Base-by-base conservation (phyloP, 768 basidiomycete species). In the Mycena polygramma region DNA sequence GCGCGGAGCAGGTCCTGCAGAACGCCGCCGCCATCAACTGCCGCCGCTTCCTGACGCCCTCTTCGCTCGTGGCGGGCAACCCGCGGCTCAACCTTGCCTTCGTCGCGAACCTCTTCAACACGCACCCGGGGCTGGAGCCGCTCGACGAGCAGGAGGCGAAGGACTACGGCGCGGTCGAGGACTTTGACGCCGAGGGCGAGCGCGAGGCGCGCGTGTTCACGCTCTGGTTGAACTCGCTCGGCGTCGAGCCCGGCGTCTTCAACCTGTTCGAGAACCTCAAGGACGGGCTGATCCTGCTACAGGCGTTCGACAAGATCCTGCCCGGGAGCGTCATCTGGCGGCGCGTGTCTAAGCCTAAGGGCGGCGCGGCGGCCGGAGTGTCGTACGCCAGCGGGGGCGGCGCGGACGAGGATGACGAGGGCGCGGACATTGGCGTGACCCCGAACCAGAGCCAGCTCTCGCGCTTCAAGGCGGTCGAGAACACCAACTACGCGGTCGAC, bases 131-230 rank as follows among this genome's bases (percentile, higher is more conserved):
- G 0, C 91, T 99, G 39, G 98, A 89, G 70, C 97, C 97, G 2
- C 89, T 99, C 53, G 96, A 97, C 77, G 96, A 96, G 77, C 89
- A 95, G 77, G 96, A 98, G 79, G 93, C 93, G 7, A 96, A 97
- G 71, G 93, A 94, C 74, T 94, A 94, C 69, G 94, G 94, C 26
- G 89, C 85, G 0, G 89, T 99, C 43, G 97, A 98, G 76, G 98
- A 99, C 83, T 99, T 99, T 75, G 98, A 99, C 71, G 98, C 97
- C 0, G 98, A 99, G 80, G 98, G 98, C 69, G 98, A 99, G 80
- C 91, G 98, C 55, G 98, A 99, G 80, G 98, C 98, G 7, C 91
- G 97, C 45, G 98, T 97, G 37, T 99, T 99, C 79, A 99, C 94
- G 0, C 89, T 99, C 22, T 99, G 98, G 98, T 87, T 99, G 70